phyloP scores from a whole-genome alignment of 345 rosid genomes.

The Tarenaya hassleriana region DNA sequence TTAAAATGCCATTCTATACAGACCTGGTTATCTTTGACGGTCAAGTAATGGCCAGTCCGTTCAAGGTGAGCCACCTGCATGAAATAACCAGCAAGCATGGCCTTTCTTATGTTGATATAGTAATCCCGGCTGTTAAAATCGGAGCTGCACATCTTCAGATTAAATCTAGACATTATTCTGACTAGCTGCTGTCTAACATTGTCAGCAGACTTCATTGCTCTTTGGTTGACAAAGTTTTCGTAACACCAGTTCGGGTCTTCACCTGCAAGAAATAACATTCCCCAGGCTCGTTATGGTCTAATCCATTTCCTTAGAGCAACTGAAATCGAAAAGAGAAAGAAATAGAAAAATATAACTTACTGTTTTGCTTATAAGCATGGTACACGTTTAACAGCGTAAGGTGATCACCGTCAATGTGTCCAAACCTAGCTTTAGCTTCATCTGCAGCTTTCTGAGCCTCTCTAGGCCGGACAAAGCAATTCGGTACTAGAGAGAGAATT shows the following conservation, averaged over 20 bases:
- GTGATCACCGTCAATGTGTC: constrained; percentile 87
- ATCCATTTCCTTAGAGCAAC: background rate
- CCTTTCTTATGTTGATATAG: constrained; percentile 87
- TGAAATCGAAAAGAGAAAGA: background rate
- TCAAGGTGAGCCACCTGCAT: constrained; percentile 98
- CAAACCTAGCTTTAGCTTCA: constrained; percentile 85
- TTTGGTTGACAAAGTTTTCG: constrained; percentile 77
- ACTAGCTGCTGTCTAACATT: constrained; percentile 96
- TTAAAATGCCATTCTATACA: no score
- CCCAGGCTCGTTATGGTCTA: background rate
- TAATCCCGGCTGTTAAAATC: constrained; percentile 88
- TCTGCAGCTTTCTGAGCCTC: constrained; percentile 94
- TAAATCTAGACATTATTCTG: constrained; percentile 82
- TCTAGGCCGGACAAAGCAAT: constrained; percentile 96
- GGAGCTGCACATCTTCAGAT: constrained; percentile 85
- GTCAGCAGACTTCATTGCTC: constrained; percentile 87
- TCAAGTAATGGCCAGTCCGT: constrained; percentile 81
- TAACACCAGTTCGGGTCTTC: constrained; percentile 96
- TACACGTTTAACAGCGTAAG: constrained; percentile 74
- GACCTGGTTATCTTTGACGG: constrained; percentile 95
- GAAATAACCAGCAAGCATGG: constrained; percentile 83
- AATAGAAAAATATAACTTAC: constrained; percentile 29
- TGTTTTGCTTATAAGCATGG: constrained; percentile 74
- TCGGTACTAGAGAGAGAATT: constrained; percentile 93
- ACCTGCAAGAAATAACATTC: constrained; percentile 34